A percentile compares a stretch with the other conserved stretches of the same genome.
These are phyloP conservation scores for Diospyros kaki DNA, from an alignment of 148 eudicot genomes.

Conservation along the genomic window DNA sequence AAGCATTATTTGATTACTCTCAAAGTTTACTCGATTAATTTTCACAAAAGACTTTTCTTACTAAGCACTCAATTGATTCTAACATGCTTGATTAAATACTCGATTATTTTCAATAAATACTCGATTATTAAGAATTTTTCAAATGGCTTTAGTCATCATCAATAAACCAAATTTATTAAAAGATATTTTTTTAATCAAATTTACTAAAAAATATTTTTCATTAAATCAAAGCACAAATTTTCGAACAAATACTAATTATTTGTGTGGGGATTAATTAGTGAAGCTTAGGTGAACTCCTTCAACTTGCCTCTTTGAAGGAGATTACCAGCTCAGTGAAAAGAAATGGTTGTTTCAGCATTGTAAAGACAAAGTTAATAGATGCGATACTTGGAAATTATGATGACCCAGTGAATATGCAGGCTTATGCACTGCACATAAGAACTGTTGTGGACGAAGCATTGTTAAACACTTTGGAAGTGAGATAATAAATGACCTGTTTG, in stretches of 20 bases:
- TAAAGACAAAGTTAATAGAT: background rate
- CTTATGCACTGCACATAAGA: background rate
- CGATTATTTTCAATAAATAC: no score
- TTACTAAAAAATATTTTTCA: no score
- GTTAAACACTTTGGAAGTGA: conserved; percentile 9
- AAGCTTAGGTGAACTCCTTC: conserved; percentile 10
- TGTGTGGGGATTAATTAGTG: conserved; percentile 2
- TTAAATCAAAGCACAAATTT: no score
- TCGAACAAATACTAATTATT: background rate
- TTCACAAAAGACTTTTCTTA: no score
- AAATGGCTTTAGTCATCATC: no score
- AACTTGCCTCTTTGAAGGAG: conserved; percentile 13
- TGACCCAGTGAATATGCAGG: background rate
- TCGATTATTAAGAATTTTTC: no score
- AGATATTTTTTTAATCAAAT: no score
- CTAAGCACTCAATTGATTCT: no score
- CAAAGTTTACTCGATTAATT: no score
- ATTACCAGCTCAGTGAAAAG: background rate
- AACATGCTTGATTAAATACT: no score
- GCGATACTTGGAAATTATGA: background rate
- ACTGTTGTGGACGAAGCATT: background rate
- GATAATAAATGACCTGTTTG: conserved; percentile 8
- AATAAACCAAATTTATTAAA: no score
- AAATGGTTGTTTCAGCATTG: conserved; percentile 15
- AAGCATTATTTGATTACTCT: no score